A percentile compares a stretch with the other conserved stretches of the same genome.
phyloP scores from a whole-genome alignment of 495 filamentous ascomycete species.

The Talaromyces trachyspermus region DNA sequence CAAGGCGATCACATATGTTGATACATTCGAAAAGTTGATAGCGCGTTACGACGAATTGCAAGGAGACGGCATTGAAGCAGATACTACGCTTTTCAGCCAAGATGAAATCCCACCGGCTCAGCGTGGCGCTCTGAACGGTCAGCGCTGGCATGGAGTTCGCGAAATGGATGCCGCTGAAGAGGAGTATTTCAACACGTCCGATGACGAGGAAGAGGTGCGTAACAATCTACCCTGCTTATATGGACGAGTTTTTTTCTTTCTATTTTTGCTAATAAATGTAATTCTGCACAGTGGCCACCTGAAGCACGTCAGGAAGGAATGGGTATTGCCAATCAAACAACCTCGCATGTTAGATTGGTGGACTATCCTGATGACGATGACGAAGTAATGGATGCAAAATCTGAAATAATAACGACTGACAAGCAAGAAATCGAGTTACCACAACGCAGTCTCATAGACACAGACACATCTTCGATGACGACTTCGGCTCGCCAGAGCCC shows the following conservation, averaged over 20 bases:
- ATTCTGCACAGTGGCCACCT: slow-evolving; percentile 25
- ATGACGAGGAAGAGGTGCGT: slow-evolving; percentile 76
- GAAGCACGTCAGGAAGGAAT: slow-evolving; percentile 15
- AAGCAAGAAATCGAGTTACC: slow-evolving; percentile 14
- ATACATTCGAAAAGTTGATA: slow-evolving; percentile 73
- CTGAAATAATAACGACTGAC: slow-evolving; percentile 16
- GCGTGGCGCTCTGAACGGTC: slow-evolving; percentile 55
- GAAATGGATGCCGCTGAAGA: slow-evolving; percentile 86
- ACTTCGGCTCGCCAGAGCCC: slow-evolving; percentile 32
- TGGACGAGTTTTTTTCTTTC: too few relatives aligned
- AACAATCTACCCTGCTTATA: too few relatives aligned
- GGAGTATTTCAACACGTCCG: slow-evolving; percentile 87
- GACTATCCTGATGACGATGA: slow-evolving; percentile 90
- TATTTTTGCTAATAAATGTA: background rate
- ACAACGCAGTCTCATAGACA: slow-evolving; percentile 11
- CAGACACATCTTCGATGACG: slow-evolving; percentile 14
- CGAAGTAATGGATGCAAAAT: slow-evolving; percentile 48
- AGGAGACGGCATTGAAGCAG: slow-evolving; percentile 54
- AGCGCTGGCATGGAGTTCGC: slow-evolving; percentile 66
- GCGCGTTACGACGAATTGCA: slow-evolving; percentile 72
- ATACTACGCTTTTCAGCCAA: slow-evolving; percentile 44
- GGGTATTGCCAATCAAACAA: slow-evolving; percentile 31
- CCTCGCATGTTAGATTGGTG: slow-evolving; percentile 64
- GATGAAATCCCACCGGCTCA: slow-evolving; percentile 41
- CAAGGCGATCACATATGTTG: slow-evolving; percentile 71